Evolutionary conservation across 192 early-diverging fungal species (phyloP), one percentile per base, ranked within the genome.

Genomic region (Rhizophagus prolifer): DNA sequence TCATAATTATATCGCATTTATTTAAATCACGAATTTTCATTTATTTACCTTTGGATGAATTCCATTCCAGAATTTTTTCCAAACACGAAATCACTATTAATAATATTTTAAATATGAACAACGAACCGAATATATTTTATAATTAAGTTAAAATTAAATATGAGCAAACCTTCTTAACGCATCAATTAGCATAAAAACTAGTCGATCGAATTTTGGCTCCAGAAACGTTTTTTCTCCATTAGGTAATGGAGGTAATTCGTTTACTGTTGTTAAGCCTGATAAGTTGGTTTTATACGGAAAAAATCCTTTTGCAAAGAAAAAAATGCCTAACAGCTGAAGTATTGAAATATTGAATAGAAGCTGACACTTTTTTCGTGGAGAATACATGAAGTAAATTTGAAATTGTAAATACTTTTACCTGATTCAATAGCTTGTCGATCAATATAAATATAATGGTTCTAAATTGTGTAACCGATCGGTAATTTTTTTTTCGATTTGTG

Each of bases 281-380:
- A 92, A 83, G 78, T 84, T 87, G 25, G 82, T 84, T 70, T 94
- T 94, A 82, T 94, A 94, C 10, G 93, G 93, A 70, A 94, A 94
- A 73, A 94, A 92, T 4, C 91, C 93, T 75, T 88, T 90, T 71
- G 85, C 82, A 76, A 94, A 94, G 50, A 90, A 79, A 21, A 81
- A 82, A 41, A 94, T 72, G 3, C 92, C 92, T 9, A 86, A 76
- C 14, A 92, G 76, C 81, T 94, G 91, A 13, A 90, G 36, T 50
- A 75, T 64, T 12, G 75, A 75, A 14, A 83, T 58, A 31, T 62
- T 31, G n/a, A 75, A 58, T 28, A 79, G 38, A 26, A 21, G 19
- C 74, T 31, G 23, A 30, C 62, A 54, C 3, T 62, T 62, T 62
- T 62, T 62, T 54, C 50, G 50, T 54, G 50, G 1, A 19, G 47